Evolutionary conservation across 345 rosid species (phyloP), one percentile per base, ranked within the genome.

Genomic region (Pistacia atlantica): DNA sequence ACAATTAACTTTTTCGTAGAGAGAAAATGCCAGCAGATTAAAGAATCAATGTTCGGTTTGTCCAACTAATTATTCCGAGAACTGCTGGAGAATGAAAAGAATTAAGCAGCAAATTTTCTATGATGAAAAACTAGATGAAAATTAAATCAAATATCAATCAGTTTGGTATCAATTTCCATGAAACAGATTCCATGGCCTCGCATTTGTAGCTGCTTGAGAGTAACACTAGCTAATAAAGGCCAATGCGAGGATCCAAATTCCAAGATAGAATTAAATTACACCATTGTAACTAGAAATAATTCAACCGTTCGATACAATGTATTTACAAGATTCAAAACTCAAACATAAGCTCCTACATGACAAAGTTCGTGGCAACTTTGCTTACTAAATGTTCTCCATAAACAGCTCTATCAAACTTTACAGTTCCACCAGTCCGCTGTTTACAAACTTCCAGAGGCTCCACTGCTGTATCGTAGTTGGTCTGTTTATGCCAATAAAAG

Each of bases 321-420:
- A 37, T 37, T 31, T 46, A 51, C 20, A 65, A 33, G 63, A 66
- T 16, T 60, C 18, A 45, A n/a, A 57, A 45, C 14, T 42, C 52
- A 37, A 76, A 48, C 54, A 12, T n/a, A 14, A 38, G 10, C 58
- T 74, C n/a, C 72, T 78, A 86, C 76, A 73, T 63, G 51, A 83
- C 89, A 42, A 91, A 93, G 78, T 91, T 93, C 1, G 91, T 90
- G 31, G 77, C 78, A 18, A 93, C 95, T 86, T 90, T 93, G 83
- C 89, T 80, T 6, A 86, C 91, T n/a, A 95, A 75, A 88, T 95
- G 97, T 84, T 95, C 93, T 67, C 95, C 97, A 63, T 92, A 92
- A 52, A 90, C 86, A 46, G 97, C 97, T 69, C 64, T 87, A 58
- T 71, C 83, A 71, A 85, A 87, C 85, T 84, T 86, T 63, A 69